Evolutionary conservation across 2,329 filamentous ascomycete species (phyloP).

Genomic region (Trichophyton mentagrophytes): DNA sequence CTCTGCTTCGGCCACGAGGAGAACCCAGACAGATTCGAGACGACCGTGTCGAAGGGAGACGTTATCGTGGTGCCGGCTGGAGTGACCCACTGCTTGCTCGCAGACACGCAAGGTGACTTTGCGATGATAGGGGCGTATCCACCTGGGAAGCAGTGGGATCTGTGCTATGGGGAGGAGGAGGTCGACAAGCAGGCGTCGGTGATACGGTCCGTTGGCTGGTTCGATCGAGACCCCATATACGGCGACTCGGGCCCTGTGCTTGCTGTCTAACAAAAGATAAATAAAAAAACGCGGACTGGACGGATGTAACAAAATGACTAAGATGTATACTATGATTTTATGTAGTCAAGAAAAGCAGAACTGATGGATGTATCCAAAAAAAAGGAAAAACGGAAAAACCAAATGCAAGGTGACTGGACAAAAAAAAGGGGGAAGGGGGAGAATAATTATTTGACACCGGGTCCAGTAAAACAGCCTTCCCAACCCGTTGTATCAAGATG

Average conservation of each 20-base stretch:
- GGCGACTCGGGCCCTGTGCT: constrained; percentile 38
- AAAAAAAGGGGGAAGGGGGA: neutral
- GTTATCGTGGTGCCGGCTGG: constrained; percentile 54
- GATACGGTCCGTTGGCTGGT: constrained; percentile 44
- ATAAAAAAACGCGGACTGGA: too few relatives aligned
- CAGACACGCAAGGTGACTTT: constrained; percentile 45
- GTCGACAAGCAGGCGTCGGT: constrained; percentile 38
- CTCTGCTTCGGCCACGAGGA: constrained; percentile 55
- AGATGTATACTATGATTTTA: neutral
- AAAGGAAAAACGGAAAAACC: too few relatives aligned
- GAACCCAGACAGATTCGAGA: constrained; percentile 46
- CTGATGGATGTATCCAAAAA: neutral
- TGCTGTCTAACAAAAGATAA: neutral
- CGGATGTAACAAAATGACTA: neutral
- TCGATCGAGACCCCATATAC: constrained; percentile 48
- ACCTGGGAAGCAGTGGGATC: constrained; percentile 47
- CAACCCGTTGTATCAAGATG: neutral
- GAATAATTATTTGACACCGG: neutral
- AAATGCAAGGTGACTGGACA: neutral
- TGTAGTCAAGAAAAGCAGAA: neutral
- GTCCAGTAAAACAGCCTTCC: neutral
- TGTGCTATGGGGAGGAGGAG: constrained; percentile 53
- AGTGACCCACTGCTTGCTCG: constrained; percentile 49
- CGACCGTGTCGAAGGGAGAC: constrained; percentile 46
- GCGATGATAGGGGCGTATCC: constrained; percentile 58